phyloP scores from a whole-genome alignment of 2,329 filamentous ascomycete genomes.

The Lasiodiplodia hormozganensis region DNA sequence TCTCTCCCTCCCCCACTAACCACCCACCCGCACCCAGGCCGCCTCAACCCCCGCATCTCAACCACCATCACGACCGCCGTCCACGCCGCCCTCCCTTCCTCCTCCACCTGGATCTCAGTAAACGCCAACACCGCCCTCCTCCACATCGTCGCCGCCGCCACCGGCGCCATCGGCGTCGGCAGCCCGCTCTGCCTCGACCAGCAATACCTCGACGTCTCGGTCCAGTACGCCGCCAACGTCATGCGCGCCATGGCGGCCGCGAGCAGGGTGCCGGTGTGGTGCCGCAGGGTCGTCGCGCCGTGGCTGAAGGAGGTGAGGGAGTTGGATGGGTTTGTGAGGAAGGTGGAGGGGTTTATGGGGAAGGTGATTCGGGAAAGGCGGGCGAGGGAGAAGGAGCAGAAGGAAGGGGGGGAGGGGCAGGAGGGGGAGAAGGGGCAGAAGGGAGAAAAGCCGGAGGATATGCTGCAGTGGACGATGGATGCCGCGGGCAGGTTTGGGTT shows the following conservation, averaged over 20 bases:
- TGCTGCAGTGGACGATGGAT: slow-evolving; percentile 48
- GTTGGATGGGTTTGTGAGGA: slow-evolving; percentile 3
- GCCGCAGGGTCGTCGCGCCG: background rate
- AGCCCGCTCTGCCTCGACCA: slow-evolving; percentile 39
- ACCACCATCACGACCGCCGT: slow-evolving; percentile 39
- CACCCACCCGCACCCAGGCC: slow-evolving; percentile 36
- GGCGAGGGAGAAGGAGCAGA: slow-evolving; percentile 6
- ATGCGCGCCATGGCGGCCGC: slow-evolving; percentile 40
- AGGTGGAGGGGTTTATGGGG: slow-evolving; percentile 36
- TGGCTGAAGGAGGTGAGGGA: background rate
- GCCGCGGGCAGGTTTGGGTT: slow-evolving; percentile 31
- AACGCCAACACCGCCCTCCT: slow-evolving; percentile 40
- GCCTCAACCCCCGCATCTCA: slow-evolving; percentile 40
- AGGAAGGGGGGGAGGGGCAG: too few species aligned
- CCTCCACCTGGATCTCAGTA: too few species aligned
- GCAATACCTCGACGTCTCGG: slow-evolving; percentile 39
- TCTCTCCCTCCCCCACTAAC: background rate
- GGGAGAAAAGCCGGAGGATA: slow-evolving; percentile 42
- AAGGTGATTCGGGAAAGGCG: background rate
- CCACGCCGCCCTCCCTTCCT: slow-evolving; percentile 37
- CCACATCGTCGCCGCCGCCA: slow-evolving; percentile 41
- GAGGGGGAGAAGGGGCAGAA: slow-evolving; percentile 13
- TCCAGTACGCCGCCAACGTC: slow-evolving; percentile 39
- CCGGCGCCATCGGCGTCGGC: slow-evolving; percentile 45
- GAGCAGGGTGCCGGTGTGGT: slow-evolving; percentile 35